Evolutionary conservation across 2,329 filamentous ascomycete species (phyloP).

Genomic region (Aspergillus aculeatinus): DNA sequence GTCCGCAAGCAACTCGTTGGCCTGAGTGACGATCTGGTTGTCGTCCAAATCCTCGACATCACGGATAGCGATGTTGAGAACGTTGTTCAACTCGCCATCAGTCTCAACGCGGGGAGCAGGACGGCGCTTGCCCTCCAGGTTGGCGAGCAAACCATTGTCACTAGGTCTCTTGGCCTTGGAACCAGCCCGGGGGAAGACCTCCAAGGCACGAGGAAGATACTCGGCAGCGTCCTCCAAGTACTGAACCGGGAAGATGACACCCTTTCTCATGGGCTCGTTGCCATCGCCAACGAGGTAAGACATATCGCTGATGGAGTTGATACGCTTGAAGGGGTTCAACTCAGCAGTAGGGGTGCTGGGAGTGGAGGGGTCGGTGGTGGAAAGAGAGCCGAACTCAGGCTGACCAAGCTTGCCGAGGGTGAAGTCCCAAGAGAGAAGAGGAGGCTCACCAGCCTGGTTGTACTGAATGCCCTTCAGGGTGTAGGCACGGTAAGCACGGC

Average conservation of each 20-base stretch:
- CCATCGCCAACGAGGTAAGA: conserved; percentile 72
- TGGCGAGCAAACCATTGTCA: conserved; percentile 63
- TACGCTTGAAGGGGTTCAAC: conserved; percentile 70
- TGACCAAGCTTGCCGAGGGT: conserved; percentile 89
- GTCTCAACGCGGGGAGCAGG: conserved; percentile 55
- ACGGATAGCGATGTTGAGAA: conserved; percentile 87
- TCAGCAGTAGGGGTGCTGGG: conserved; percentile 69
- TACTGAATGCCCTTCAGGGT: conserved; percentile 87
- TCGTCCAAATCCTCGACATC: conserved; percentile 85
- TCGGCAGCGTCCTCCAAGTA: conserved; percentile 96
- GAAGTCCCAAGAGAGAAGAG: conserved; percentile 91
- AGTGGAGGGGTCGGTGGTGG: conserved; percentile 76
- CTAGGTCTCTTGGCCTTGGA: conserved; percentile 58
- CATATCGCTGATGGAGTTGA: conserved; percentile 96
- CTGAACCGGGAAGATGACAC: conserved; percentile 88
- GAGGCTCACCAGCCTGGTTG: conserved; percentile 67
- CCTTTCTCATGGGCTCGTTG: conserved; percentile 79
- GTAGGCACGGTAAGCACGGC: conserved; percentile 95
- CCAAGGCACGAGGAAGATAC: conserved; percentile 76
- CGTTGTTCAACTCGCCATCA: conserved; percentile 80
- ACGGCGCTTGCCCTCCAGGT: conserved; percentile 71
- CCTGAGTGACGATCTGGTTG: conserved; percentile 72
- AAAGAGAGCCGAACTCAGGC: conserved; percentile 78
- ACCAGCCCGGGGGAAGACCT: conserved; percentile 67
- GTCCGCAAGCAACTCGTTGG: conserved; percentile 72